A percentile compares a stretch with the other conserved stretches of the same genome.
phyloP scores from a whole-genome alignment of 129 eudicot genomes.

The Artemisia argyi region DNA sequence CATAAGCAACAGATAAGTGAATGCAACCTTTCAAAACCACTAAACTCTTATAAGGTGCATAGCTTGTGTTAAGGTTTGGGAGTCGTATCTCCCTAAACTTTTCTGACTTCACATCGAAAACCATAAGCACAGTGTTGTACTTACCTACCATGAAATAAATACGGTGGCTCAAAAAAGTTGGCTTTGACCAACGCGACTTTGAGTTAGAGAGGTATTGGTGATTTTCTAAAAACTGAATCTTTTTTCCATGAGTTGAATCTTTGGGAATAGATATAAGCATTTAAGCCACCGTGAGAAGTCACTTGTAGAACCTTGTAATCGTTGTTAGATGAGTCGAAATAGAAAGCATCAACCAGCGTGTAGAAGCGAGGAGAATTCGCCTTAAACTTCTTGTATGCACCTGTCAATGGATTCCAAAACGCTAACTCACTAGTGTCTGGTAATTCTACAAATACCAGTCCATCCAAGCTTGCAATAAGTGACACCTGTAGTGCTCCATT shows the following conservation, averaged over 20 bases:
- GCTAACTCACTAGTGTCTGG: too few species aligned
- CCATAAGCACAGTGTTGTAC: background rate
- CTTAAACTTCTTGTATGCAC: too few species aligned
- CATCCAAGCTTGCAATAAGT: too few species aligned
- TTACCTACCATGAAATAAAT: background rate
- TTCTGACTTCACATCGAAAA: background rate
- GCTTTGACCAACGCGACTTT: background rate
- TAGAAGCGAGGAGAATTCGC: too few species aligned
- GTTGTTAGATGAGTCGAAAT: too few species aligned
- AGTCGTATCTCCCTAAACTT: background rate
- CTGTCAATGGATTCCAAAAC: too few species aligned
- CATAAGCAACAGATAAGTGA: background rate
- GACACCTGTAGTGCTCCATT: too few species aligned
- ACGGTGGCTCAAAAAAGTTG: background rate
- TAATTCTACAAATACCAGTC: too few species aligned
- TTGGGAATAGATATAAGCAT: background rate
- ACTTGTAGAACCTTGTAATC: background rate
- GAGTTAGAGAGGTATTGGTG: background rate
- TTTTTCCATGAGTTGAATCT: conserved; percentile 10
- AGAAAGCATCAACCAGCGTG: too few species aligned
- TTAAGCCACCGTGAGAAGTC: background rate
- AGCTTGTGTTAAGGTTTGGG: background rate
- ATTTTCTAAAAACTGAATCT: background rate
- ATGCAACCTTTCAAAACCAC: background rate
- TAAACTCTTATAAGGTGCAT: background rate